Base-by-base conservation (phyloP, 2,329 filamentous ascomycete genomes). In the Neofusicoccum laricinum region DNA sequence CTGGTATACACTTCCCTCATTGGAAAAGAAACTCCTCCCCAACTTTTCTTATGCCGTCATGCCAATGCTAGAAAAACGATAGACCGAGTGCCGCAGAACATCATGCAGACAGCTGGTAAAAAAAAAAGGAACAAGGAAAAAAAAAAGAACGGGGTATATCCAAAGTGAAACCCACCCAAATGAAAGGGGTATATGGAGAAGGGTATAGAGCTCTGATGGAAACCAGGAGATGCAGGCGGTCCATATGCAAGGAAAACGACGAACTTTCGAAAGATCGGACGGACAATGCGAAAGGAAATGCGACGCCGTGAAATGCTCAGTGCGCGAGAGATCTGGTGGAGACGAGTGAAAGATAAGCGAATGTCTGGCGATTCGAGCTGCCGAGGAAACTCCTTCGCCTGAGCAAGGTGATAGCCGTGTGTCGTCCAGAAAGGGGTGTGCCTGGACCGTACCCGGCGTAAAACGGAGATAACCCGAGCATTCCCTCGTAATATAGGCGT, bases 111-210 rank as follows among this genome's bases (percentile, higher is more conserved):
- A 59, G 14, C 30, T 30, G 40, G 55, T 2, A 15, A 36, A 21
- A 41, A 40, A 14, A n/a, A 8, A 7, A 34, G 15, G 30, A 14
- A 17, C 3, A 17, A 15, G 5, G 2, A 3, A 15, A 15, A 43
- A 17, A 46, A 46, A 21, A 46, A 8, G 53, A 43, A 58, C 11
- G 40, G 55, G 55, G 55, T 59, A 46, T 46, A 59, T 45, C 55
- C 55, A 59, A 32, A 36, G 12, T 59, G 55, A 46, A 51, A 45
- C 17, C 40, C 40, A 46, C 55, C 55, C 55, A 36, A 45, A 46
- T 46, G 41, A 36, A 59, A 59, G 11, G 55, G 55, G 55, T 59
- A 59, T 59, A 59, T 59, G 40, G 30, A 59, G 55, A 59, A 59
- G 40, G 53, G 41, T 59, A 46, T 59, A 59, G 30, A 59, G 43